Percentiles rank a stretch among this genome's conserved stretches.
Conservation (phyloP, 2,329 filamentous ascomycete species). For the Chaetomium globosum region DNA sequence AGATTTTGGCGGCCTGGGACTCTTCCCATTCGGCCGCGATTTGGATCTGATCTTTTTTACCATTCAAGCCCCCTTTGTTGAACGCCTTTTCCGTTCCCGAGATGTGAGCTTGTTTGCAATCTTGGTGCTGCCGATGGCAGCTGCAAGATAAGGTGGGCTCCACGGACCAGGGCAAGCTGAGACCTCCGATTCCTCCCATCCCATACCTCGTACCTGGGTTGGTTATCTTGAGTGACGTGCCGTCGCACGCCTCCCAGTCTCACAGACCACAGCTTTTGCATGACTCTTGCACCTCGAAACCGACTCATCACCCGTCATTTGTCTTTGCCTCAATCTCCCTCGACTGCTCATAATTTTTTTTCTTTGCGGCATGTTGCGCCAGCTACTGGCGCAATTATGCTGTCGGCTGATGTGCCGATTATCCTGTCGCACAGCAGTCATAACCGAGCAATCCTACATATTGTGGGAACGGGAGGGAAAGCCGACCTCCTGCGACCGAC, state of each 20-base stretch:
- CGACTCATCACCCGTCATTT: no score
- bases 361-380: constrained; percentile 7
- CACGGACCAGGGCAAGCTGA: constrained; percentile 4
- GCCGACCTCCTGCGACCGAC: constrained; percentile 23
- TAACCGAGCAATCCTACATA: constrained; percentile 18
- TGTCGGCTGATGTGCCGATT: constrained; percentile 28
- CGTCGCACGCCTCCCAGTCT: constrained; percentile 2
- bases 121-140: constrained; percentile 8
- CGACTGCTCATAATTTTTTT: neutral
- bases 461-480: constrained; percentile 2
- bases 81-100: neutral
- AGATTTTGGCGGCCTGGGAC: constrained; percentile 18
- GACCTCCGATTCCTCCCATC: neutral
- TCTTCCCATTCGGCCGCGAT: constrained; percentile 28
- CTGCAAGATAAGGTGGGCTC: constrained; percentile 26
- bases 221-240: neutral
- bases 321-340: neutral
- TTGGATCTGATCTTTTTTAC: neutral
- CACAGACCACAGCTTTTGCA: constrained; percentile 2
- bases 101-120: constrained; percentile 10
- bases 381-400: constrained; percentile 10
- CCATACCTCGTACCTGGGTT: neutral
- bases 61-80: neutral
- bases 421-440: constrained; percentile 29
- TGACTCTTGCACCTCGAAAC: neutral